A percentile compares a stretch with the other conserved stretches of the same genome.
These are phyloP conservation scores for Noccaea bulbosa DNA, from an alignment of 345 rosid genomes.

Conservation along the genomic window DNA sequence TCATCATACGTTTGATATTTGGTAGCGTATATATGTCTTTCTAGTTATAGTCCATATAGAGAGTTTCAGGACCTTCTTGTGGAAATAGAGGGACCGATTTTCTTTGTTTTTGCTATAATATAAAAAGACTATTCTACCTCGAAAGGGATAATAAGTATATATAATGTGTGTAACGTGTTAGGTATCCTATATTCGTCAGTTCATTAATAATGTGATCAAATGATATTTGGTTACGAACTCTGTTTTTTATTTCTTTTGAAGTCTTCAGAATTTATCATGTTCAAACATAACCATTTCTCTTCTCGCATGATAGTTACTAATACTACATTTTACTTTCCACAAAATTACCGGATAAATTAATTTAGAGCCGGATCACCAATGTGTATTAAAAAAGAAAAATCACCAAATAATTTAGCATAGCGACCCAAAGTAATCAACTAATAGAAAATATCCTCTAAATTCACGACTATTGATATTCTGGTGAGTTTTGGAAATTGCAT, in stretches of 20 bases:
- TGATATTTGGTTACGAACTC: slow-evolving; percentile 33
- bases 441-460: neutral
- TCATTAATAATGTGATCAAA: slow-evolving; percentile 15
- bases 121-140: slow-evolving; percentile 37
- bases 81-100: slow-evolving; percentile 38
- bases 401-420: neutral
- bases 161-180: slow-evolving; percentile 37
- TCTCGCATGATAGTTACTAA: neutral
- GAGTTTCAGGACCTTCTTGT: slow-evolving; percentile 34
- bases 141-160: slow-evolving; percentile 33
- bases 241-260: neutral
- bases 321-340: neutral
- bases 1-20: slow-evolving; percentile 17
- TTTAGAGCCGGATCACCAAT: no score
- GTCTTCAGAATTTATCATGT: slow-evolving; percentile 11
- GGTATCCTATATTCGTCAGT: slow-evolving; percentile 37
- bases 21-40: slow-evolving; percentile 13
- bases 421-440: neutral
- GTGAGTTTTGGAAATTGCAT: slow-evolving; percentile 14
- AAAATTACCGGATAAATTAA: no score
- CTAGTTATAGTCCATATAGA: slow-evolving; percentile 11
- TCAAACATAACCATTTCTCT: neutral
- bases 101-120: slow-evolving; percentile 22
- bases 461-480: neutral
- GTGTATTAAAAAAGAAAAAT: no score